phyloP scores from a whole-genome alignment of 805 yeast species.

The Cyberlindnera saturnus region DNA sequence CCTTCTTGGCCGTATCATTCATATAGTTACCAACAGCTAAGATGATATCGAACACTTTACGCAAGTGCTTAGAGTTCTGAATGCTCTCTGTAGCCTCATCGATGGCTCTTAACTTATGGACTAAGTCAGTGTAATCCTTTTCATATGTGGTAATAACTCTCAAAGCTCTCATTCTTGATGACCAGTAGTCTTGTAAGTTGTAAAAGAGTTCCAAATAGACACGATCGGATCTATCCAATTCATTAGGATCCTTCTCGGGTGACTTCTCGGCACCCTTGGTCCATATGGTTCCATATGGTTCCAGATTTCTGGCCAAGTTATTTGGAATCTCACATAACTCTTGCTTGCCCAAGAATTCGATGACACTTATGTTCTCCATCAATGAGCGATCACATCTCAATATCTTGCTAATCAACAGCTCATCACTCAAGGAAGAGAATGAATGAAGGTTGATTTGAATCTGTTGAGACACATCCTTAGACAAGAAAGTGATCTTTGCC shows the following conservation, averaged over 20 bases:
- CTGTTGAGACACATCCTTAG: conserved; percentile 72
- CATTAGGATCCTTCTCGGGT: conserved; percentile 50
- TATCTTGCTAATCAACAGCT: conserved; percentile 47
- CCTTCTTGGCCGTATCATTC: conserved; percentile 66
- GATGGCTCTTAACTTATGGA: conserved; percentile 45
- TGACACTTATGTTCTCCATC: conserved; percentile 45
- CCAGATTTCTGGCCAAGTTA: conserved; percentile 47
- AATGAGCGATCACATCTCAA: conserved; percentile 55
- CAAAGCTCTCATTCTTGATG: conserved; percentile 60
- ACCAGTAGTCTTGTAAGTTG: conserved; percentile 68
- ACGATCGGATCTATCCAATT: conserved; percentile 64
- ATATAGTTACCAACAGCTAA: conserved; percentile 73
- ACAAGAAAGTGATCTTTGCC: conserved; percentile 48
- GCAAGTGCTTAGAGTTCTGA: conserved; percentile 45
- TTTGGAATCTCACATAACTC: conserved; percentile 56
- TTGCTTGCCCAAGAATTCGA: conserved; percentile 68
- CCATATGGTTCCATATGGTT: conserved; percentile 57
- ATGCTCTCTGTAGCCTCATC: conserved; percentile 56
- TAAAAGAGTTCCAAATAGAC: conserved; percentile 62
- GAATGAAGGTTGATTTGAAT: conserved; percentile 73
- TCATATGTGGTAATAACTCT: conserved; percentile 49
- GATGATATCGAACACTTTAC: conserved; percentile 56
- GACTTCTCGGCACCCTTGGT: conserved; percentile 25
- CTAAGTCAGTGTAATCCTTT: conserved; percentile 59
- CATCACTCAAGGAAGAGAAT: conserved; percentile 47